These are phyloP conservation scores for Astathelohania contejeani DNA, from an alignment of 371 early-diverging fungal genomes.

Conservation along the genomic window DNA sequence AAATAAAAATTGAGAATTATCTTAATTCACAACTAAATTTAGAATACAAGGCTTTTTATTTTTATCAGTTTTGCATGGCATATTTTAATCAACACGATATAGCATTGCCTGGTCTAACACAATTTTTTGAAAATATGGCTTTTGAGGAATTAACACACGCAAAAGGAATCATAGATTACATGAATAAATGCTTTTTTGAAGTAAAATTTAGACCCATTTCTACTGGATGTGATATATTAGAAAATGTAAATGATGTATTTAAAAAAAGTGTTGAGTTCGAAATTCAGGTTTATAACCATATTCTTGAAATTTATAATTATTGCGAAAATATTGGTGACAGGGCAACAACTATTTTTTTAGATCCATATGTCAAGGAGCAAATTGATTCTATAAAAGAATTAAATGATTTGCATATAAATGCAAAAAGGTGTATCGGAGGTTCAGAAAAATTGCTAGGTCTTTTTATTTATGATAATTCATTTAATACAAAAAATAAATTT, in stretches of 20 bases:
- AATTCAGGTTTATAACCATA: slow-evolving; percentile 11
- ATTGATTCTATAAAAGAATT: slow-evolving; percentile 22
- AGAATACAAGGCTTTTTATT: slow-evolving; percentile 28
- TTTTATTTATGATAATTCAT: too few relatives aligned
- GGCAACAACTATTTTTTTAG: slow-evolving; percentile 16
- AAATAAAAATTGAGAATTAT: too few relatives aligned
- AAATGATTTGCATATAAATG: slow-evolving; percentile 17
- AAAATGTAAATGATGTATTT: slow-evolving; percentile 12
- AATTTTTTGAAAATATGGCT: slow-evolving; percentile 17
- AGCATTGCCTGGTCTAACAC: slow-evolving; percentile 8
- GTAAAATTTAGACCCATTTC: slow-evolving; percentile 10
- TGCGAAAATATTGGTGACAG: slow-evolving; percentile 20
- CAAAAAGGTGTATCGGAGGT: slow-evolving; percentile 32
- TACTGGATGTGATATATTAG: slow-evolving; percentile 6
- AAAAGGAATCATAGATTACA: slow-evolving; percentile 26
- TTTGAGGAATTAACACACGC: slow-evolving; percentile 37
- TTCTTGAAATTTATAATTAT: slow-evolving; percentile 13
- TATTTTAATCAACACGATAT: slow-evolving; percentile 10
- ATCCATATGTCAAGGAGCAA: slow-evolving; percentile 29
- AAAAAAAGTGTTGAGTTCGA: slow-evolving; percentile 18
- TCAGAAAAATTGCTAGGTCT: too few relatives aligned
- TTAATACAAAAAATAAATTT: too few relatives aligned
- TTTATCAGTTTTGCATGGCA: slow-evolving; percentile 12
- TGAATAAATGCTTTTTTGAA: slow-evolving; percentile 20
- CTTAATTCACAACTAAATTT: slow-evolving; percentile 18